Percentiles rank a stretch among this genome's conserved stretches.
Conservation (phyloP, 768 basidiomycete species). For the Suillus cothurnatus region DNA sequence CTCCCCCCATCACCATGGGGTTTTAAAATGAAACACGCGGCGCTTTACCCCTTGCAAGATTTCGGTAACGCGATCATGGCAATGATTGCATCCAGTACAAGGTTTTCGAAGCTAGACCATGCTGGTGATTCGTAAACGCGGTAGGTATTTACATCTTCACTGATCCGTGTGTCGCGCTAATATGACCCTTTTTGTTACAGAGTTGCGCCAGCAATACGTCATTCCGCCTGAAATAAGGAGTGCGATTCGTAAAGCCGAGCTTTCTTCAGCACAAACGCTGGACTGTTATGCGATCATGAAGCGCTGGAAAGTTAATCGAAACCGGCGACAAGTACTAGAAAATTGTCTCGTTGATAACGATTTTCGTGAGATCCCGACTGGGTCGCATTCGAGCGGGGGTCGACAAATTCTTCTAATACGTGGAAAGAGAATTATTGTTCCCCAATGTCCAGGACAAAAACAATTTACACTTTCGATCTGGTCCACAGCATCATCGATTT, state of each 20-base stretch:
- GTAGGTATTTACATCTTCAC: background rate
- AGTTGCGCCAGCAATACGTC: background rate
- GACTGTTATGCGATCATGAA: background rate
- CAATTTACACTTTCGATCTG: background rate
- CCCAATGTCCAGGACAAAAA: slow-evolving; percentile 4
- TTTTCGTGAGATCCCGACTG: background rate
- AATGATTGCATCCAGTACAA: background rate
- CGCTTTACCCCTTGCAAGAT: background rate
- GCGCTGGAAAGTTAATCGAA: background rate
- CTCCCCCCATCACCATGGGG: background rate
- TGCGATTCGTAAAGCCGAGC: background rate
- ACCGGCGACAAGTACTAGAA: background rate
- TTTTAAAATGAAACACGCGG: background rate
- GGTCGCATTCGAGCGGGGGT: background rate
- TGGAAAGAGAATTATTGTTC: slow-evolving; percentile 8
- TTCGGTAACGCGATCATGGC: background rate
- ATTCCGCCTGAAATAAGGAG: background rate
- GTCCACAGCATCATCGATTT: slow-evolving; percentile 8
- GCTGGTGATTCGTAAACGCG: background rate
- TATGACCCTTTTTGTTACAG: background rate
- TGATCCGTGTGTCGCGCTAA: background rate
- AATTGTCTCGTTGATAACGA: background rate
- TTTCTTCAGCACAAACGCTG: background rate
- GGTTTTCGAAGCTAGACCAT: background rate
- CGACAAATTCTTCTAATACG: slow-evolving; percentile 13